phyloP scores from a whole-genome alignment of 768 basidiomycete genomes.

The Calocera cornea region DNA sequence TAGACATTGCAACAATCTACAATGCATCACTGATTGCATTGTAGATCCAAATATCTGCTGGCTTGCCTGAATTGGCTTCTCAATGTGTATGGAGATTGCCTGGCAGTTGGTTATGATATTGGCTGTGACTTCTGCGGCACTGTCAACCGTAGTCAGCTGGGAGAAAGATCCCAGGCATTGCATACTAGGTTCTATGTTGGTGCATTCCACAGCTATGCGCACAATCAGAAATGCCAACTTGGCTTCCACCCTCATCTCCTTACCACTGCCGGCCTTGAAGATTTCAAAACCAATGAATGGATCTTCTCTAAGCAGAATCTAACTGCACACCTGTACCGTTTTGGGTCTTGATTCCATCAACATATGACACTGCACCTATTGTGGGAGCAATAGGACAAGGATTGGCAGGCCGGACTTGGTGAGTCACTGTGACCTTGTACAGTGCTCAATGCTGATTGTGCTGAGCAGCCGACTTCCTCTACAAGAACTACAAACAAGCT shows the following conservation, averaged over 20 bases:
- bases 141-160: not conserved
- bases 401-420: not conserved
- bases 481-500: constrained; percentile 21
- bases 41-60: constrained; percentile 1
- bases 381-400: not conserved
- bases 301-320: constrained; percentile 4
- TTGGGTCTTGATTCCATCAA: constrained; percentile 16
- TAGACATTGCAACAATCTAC: not conserved
- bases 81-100: not conserved
- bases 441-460: not conserved
- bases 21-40: not conserved
- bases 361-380: not conserved
- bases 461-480: constrained; percentile 13
- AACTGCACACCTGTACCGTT: constrained; percentile 8
- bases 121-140: not conserved
- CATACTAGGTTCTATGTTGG: not conserved
- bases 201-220: not conserved
- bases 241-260: not conserved
- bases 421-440: not conserved
- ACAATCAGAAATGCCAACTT: constrained; percentile 4
- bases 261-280: not conserved
- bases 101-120: not conserved
- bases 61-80: not conserved
- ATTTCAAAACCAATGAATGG: not conserved
- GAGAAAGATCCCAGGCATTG: too few species aligned